Percentiles rank a stretch among this genome's conserved stretches.
Conservation (phyloP, 805 yeast species). For the Metschnikowia hibisci region DNA sequence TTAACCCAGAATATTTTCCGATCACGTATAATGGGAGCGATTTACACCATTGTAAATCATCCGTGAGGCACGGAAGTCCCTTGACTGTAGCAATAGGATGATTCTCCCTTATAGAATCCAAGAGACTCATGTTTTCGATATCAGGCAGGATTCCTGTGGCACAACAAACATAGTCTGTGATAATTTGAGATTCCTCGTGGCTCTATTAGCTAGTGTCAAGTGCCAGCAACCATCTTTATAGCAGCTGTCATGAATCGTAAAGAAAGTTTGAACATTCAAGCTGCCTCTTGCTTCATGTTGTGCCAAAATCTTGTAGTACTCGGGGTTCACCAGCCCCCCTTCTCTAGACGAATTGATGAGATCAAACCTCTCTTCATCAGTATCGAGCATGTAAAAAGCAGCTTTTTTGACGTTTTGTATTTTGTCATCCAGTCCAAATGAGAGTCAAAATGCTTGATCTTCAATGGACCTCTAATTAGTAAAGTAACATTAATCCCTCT, state of each 20-base stretch:
- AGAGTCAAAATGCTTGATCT: slow-evolving; percentile 46
- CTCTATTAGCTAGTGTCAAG: slow-evolving; percentile 12
- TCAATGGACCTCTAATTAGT: slow-evolving; percentile 34
- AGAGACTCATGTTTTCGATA: slow-evolving; percentile 25
- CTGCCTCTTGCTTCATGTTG: slow-evolving; percentile 29
- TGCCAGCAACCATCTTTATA: slow-evolving; percentile 32
- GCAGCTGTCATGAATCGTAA: slow-evolving; percentile 22
- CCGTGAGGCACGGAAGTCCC: slow-evolving; percentile 43
- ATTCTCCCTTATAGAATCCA: slow-evolving; percentile 24
- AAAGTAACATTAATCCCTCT: slow-evolving; percentile 32
- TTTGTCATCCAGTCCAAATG: slow-evolving; percentile 50
- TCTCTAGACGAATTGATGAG: slow-evolving; percentile 41
- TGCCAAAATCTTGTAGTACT: slow-evolving; percentile 32
- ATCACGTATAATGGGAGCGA: slow-evolving; percentile 38
- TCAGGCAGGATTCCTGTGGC: slow-evolving; percentile 41
- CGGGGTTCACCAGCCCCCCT: slow-evolving; percentile 47
- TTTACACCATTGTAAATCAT: slow-evolving; percentile 40
- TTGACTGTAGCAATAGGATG: slow-evolving; percentile 30
- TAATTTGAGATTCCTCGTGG: slow-evolving; percentile 2
- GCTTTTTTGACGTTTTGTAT: slow-evolving; percentile 42
- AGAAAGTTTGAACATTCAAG: slow-evolving; percentile 25
- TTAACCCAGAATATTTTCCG: slow-evolving; percentile 41
- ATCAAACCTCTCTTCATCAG: slow-evolving; percentile 38
- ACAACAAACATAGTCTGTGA: slow-evolving; percentile 33
- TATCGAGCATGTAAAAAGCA: slow-evolving; percentile 39